Evolutionary conservation across 306 rosid genomes (phyloP).

Genomic region (Styphnolobium japonicum): DNA sequence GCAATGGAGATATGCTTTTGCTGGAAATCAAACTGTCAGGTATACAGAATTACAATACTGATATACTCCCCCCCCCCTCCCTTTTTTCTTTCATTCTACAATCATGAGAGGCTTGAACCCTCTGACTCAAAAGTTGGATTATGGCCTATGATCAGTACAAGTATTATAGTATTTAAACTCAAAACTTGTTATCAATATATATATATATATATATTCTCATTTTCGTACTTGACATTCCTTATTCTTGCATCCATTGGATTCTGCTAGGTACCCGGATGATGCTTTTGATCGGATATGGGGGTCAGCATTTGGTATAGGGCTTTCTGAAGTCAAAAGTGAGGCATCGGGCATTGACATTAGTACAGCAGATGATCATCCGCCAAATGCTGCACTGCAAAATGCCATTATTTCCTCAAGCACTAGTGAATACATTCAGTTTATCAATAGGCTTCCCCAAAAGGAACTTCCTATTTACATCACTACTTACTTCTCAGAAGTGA

Average conservation of each 20-base stretch:
- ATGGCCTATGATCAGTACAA: too few relatives aligned
- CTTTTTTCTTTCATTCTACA: not conserved
- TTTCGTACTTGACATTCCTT: not conserved
- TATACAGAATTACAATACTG: not conserved
- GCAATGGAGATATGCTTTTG: slow-evolving; percentile 35
- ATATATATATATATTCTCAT: too few relatives aligned
- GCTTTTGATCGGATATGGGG: slow-evolving; percentile 45
- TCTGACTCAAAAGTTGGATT: too few relatives aligned
- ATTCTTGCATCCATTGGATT: not conserved
- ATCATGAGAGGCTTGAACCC: too few relatives aligned
- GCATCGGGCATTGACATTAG: not conserved
- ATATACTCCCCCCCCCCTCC: too few relatives aligned
- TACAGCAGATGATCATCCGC: slow-evolving; percentile 48
- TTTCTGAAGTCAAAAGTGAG: slow-evolving; percentile 16
- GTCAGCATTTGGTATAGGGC: not conserved
- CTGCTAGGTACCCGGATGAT: slow-evolving; percentile 41
- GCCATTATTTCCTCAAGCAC: slow-evolving; percentile 31
- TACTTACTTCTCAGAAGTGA: slow-evolving; percentile 51
- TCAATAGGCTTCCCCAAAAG: not conserved
- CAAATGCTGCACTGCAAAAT: slow-evolving; percentile 25
- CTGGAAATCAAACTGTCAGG: slow-evolving; percentile 35
- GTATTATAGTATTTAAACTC: too few relatives aligned
- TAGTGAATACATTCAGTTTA: not conserved
- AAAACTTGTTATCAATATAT: too few relatives aligned
- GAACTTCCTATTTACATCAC: slow-evolving; percentile 25